These are phyloP conservation scores for Hyaloscypha variabilis DNA, from an alignment of 495 filamentous ascomycete genomes.

Conservation along the genomic window DNA sequence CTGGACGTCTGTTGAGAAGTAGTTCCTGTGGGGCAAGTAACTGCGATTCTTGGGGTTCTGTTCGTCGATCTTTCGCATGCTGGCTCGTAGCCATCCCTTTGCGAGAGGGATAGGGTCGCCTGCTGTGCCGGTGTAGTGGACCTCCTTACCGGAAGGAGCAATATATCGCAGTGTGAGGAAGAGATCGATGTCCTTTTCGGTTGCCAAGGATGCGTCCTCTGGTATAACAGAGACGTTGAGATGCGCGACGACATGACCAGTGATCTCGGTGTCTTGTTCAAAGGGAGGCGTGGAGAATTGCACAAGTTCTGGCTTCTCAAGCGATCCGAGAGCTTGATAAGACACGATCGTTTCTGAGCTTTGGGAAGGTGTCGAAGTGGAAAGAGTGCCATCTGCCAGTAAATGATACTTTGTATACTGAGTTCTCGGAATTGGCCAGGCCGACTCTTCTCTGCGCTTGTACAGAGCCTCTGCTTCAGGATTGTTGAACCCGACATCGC, in stretches of 20 bases:
- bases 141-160: constrained; percentile 53
- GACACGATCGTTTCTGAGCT: constrained; percentile 31
- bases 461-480: constrained; percentile 55
- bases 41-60: constrained; percentile 49
- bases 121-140: constrained; percentile 64
- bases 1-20: constrained; percentile 57
- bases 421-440: constrained; percentile 67
- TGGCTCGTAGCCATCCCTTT: constrained; percentile 62
- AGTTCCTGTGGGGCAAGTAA: constrained; percentile 63
- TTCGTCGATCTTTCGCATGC: constrained; percentile 53
- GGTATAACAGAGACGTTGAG: constrained; percentile 60
- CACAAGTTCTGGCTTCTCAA: constrained; percentile 48
- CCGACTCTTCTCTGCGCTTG: constrained; percentile 51
- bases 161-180: constrained; percentile 67
- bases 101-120: constrained; percentile 50
- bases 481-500: constrained; percentile 65
- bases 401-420: constrained; percentile 61
- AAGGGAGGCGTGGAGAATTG: constrained; percentile 59
- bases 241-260: constrained; percentile 65
- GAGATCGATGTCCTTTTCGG: constrained; percentile 58
- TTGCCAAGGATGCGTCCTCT: constrained; percentile 33
- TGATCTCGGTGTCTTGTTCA: constrained; percentile 62
- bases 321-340: constrained; percentile 57
- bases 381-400: constrained; percentile 40
- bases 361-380: constrained; percentile 10